Evolutionary conservation across 176 grass and related monocot species (phyloP), one percentile per base, ranked within the genome.

Genomic region (Oryza punctata): DNA sequence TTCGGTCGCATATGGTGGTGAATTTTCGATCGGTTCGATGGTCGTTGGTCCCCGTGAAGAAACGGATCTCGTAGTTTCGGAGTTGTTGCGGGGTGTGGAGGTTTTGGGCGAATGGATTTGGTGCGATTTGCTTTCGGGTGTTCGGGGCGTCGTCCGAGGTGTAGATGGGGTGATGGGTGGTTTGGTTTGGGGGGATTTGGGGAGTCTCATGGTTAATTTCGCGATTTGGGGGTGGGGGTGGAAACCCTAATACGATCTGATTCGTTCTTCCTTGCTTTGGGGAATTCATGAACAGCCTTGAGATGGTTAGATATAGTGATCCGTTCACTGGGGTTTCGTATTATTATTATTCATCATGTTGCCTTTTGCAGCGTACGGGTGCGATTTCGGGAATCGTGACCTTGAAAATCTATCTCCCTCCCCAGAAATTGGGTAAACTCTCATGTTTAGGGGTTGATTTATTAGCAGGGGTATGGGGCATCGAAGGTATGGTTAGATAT

Each of bases 11-110:
- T 45, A 7, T 59, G 54, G 23, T 13, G 6, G 11, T 72, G 41
- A 8, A 41, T 26, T 35, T 67, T n/a, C 30, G 28, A 43, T 45
- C 25, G 46, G 7, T 59, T 12, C 3, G 64, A 24, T 47, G 10
- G 7, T 15, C 41, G 28, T 35, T 23, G 65, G 47, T 32, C 54
- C 5, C n/a, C 0, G 38, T 21, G 24, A 13, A 0, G 29, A 1
- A 19, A 6, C 60, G 37, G 88, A 79, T 90, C 88, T 86, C 11
- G 37, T 25, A 0, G 27, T 5, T 37, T 41, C 40, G 40, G 40
- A 41, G 8, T 41, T 68, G 11, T 21, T 40, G 1, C 61, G 27
- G 28, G 5, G 45, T 72, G 11, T 2, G 18, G 40, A 5, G 6
- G 0, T 14, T 83, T 29, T 10, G 16, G 26, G 61, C 63, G 5